Evolutionary conservation across 805 yeast genomes (phyloP).

Genomic region (Candida orba): DNA sequence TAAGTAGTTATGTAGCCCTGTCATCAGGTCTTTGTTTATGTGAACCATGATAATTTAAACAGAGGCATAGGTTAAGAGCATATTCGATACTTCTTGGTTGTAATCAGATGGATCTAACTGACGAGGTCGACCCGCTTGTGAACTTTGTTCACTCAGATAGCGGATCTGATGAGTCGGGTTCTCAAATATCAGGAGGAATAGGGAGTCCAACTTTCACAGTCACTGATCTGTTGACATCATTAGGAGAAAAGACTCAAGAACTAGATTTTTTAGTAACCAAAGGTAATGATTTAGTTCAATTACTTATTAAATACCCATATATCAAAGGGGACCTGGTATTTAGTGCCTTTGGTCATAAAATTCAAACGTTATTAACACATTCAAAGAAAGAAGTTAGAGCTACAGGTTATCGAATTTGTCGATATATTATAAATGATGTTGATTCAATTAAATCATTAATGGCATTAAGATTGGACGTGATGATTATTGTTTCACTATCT

Average conservation of each 20-base stretch:
- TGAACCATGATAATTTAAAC: no score
- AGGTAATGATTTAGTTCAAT: slow-evolving; percentile 57
- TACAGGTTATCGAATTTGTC: slow-evolving; percentile 66
- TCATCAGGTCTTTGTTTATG: no score
- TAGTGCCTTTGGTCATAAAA: slow-evolving; percentile 45
- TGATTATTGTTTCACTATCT: slow-evolving; percentile 57
- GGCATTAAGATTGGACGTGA: slow-evolving; percentile 50
- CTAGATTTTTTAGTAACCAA: slow-evolving; percentile 45
- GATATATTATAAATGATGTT: slow-evolving; percentile 52
- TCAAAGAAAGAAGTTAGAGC: slow-evolving; percentile 57
- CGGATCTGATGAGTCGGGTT: not conserved
- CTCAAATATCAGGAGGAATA: not conserved
- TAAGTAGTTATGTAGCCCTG: no score
- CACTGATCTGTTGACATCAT: slow-evolving; percentile 51
- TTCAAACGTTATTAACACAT: slow-evolving; percentile 55
- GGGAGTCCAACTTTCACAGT: slow-evolving; percentile 54
- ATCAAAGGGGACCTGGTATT: slow-evolving; percentile 59
- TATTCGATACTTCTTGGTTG: no score
- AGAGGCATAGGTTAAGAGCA: no score
- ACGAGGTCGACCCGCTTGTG: not conserved
- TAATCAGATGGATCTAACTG: not conserved
- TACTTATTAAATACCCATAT: slow-evolving; percentile 50
- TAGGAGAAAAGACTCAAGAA: slow-evolving; percentile 45
- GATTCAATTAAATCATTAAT: slow-evolving; percentile 49
- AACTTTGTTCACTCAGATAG: not conserved